Percentiles rank a stretch among this genome's conserved stretches.
These are phyloP conservation scores for Colletotrichum sp. DNA, from an alignment of 2,329 filamentous ascomycete species.

Conservation along the genomic window DNA sequence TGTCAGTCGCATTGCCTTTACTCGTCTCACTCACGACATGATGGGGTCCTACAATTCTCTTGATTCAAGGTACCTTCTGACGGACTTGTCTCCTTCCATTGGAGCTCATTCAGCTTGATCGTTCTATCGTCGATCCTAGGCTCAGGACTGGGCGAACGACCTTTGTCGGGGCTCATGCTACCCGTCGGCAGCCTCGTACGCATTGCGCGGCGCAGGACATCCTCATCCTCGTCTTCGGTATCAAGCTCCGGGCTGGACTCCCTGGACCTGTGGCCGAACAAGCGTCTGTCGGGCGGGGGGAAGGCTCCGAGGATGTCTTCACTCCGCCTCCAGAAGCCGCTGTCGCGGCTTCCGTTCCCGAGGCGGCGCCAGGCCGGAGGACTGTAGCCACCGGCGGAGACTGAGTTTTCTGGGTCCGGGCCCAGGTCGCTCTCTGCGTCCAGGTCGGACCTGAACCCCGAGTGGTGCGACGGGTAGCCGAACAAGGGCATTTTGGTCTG, in stretches of 20 bases:
- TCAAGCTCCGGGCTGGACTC: conserved; percentile 39
- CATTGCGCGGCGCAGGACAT: conserved; percentile 56
- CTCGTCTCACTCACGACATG: background rate
- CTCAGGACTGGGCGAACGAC: conserved; percentile 50
- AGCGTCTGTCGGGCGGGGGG: conserved; percentile 28
- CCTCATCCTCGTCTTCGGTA: conserved; percentile 39
- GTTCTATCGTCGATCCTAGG: conserved; percentile 45
- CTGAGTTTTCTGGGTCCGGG: conserved; percentile 43
- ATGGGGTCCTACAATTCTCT: conserved; percentile 55
- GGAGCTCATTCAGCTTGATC: conserved; percentile 37
- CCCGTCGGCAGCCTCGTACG: conserved; percentile 60
- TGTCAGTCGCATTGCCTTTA: conserved; percentile 22
- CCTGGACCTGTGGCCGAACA: conserved; percentile 11
- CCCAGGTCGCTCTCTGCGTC: conserved; percentile 40
- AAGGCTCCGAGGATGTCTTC: conserved; percentile 55
- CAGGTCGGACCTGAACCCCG: conserved; percentile 43
- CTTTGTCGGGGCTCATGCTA: conserved; percentile 61
- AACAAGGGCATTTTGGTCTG: conserved; percentile 29
- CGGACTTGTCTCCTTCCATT: conserved; percentile 32
- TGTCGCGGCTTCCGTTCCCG: conserved; percentile 63
- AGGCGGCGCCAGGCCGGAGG: conserved; percentile 66
- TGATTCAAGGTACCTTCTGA: conserved; percentile 20
- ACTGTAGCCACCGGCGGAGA: conserved; percentile 62
- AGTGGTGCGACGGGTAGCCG: conserved; percentile 46
- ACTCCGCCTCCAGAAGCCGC: conserved; percentile 64